These are phyloP conservation scores for Pythium monospermum DNA, from an alignment of 352 stramenopile genomes.

Conservation along the genomic window DNA sequence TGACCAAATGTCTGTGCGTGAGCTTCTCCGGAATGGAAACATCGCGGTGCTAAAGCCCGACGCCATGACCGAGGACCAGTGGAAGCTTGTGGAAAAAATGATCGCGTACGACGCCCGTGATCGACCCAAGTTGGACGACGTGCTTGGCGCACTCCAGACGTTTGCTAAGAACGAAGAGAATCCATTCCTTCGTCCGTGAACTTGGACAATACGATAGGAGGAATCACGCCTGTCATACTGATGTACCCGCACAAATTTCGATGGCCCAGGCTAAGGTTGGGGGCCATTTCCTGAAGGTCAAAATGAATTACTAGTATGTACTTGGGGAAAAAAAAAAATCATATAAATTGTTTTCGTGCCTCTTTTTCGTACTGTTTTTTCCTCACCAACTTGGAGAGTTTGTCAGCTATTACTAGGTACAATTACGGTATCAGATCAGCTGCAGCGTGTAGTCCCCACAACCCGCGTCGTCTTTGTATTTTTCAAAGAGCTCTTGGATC, in stretches of 20 bases:
- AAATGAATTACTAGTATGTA: too few species aligned
- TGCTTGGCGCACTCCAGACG: neutral
- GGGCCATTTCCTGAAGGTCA: too few species aligned
- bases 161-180: neutral
- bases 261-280: too few species aligned
- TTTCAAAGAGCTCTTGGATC: conserved; percentile 56
- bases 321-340: too few species aligned
- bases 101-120: neutral
- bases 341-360: too few species aligned
- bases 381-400: too few species aligned
- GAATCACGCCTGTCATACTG: too few species aligned
- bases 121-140: neutral
- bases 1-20: neutral
- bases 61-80: neutral
- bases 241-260: too few species aligned
- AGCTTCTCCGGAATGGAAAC: neutral
- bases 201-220: too few species aligned
- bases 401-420: neutral
- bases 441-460: conserved; percentile 73
- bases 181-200: too few species aligned
- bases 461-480: conserved; percentile 69
- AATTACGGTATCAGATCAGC: conserved; percentile 27
- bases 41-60: neutral
- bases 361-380: too few species aligned
- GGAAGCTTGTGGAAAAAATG: neutral